These are phyloP conservation scores for Papiliotrema flavescens DNA, from an alignment of 1,284 basidiomycete species.

Conservation along the genomic window DNA sequence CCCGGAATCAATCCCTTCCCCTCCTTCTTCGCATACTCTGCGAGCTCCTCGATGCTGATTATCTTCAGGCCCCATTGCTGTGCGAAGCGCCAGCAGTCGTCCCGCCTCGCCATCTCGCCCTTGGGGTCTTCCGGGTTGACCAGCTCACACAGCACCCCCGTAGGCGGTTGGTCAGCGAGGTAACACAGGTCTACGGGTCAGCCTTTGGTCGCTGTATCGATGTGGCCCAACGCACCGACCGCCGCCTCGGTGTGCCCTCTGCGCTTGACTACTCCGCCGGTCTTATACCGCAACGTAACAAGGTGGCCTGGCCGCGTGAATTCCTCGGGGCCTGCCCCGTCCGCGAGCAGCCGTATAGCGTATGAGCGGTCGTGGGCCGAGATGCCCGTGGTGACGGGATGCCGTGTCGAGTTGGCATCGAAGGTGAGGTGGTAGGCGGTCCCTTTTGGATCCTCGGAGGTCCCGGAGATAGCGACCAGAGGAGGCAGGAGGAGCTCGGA, in stretches of 20 bases:
- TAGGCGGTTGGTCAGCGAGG: conserved; percentile 70
- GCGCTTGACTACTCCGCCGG: conserved; percentile 78
- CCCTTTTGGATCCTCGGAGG: conserved; percentile 71
- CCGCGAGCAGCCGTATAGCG: conserved; percentile 76
- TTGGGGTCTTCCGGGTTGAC: conserved; percentile 82
- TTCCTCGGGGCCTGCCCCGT: conserved; percentile 54
- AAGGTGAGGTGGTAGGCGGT: conserved; percentile 97
- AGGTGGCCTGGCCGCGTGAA: conserved; percentile 94
- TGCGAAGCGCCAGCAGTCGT: conserved; percentile 91
- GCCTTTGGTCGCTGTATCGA: not conserved
- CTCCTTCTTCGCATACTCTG: conserved; percentile 44
- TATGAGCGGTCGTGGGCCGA: conserved; percentile 91
- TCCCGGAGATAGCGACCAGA: conserved; percentile 79
- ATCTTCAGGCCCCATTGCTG: conserved; percentile 85
- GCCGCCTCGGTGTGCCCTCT: conserved; percentile 92
- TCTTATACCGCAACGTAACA: conserved; percentile 83
- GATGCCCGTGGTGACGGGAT: conserved; percentile 75
- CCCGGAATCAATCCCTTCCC: conserved; percentile 15
- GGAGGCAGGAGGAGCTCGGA: conserved; percentile 81
- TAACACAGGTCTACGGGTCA: conserved; percentile 68
- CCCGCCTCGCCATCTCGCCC: conserved; percentile 93
- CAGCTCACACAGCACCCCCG: conserved; percentile 89
- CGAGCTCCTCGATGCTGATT: conserved; percentile 78
- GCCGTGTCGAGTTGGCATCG: conserved; percentile 65
- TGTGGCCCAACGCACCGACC: conserved; percentile 54